Evolutionary conservation across 1,284 basidiomycete species (phyloP).

Genomic region (Gymnopus androsaceus): DNA sequence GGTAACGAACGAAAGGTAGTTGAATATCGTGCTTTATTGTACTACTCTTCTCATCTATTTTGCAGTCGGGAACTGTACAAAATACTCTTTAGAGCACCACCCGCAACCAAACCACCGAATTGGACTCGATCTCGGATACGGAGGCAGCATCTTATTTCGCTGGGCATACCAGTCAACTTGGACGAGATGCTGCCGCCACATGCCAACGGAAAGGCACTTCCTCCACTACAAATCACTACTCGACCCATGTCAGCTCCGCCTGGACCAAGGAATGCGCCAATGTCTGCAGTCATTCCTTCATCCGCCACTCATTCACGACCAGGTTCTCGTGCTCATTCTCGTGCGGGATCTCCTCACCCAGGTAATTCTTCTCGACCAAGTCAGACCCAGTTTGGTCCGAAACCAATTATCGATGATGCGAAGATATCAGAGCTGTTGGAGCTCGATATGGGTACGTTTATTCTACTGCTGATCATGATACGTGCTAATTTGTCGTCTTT

Average conservation of each 20-base stretch:
- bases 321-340: slow-evolving; percentile 40
- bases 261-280: slow-evolving; percentile 48
- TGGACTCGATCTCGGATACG: slow-evolving; percentile 90
- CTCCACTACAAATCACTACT: slow-evolving; percentile 81
- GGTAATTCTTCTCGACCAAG: slow-evolving; percentile 28
- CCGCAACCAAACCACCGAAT: slow-evolving; percentile 77
- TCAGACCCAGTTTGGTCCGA: slow-evolving; percentile 60
- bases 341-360: slow-evolving; percentile 60
- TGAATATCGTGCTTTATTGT: slow-evolving; percentile 20
- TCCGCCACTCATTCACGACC: slow-evolving; percentile 42
- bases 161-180: slow-evolving; percentile 91
- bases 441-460: slow-evolving; percentile 63
- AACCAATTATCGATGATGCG: slow-evolving; percentile 68
- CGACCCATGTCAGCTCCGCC: slow-evolving; percentile 79
- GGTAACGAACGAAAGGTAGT: slow-evolving; percentile 71
- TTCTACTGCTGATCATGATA: slow-evolving; percentile 5
- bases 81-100: slow-evolving; percentile 61
- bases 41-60: slow-evolving; percentile 25
- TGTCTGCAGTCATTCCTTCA: slow-evolving; percentile 37
- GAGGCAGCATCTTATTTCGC: slow-evolving; percentile 83
- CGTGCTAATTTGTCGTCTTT: neutral
- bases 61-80: slow-evolving; percentile 77
- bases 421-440: slow-evolving; percentile 68
- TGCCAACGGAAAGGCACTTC: slow-evolving; percentile 68
- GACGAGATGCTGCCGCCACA: slow-evolving; percentile 83